phyloP scores from a whole-genome alignment of 2,329 filamentous ascomycete species.

The Venturia carpophila region DNA sequence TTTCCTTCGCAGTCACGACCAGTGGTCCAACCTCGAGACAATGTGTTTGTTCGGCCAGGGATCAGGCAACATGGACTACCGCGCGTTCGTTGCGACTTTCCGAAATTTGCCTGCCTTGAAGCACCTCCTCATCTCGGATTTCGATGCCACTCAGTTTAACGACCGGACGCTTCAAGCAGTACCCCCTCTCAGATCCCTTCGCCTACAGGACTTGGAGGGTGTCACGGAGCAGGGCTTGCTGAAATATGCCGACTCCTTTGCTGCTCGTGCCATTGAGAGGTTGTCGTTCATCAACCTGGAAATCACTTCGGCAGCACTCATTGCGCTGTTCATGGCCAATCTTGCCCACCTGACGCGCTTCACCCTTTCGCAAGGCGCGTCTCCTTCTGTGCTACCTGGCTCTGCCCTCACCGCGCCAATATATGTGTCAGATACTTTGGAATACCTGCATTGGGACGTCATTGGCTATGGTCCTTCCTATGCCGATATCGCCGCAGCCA shows the following conservation, averaged over 20 bases:
- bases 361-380: conserved; percentile 44
- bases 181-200: conserved; percentile 44
- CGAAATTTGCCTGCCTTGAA: conserved; percentile 45
- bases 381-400: conserved; percentile 38
- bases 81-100: conserved; percentile 47
- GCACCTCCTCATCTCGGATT: conserved; percentile 47
- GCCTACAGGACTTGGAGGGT: conserved; percentile 48
- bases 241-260: conserved; percentile 42
- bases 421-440: conserved; percentile 43
- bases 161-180: conserved; percentile 47
- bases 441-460: conserved; percentile 54
- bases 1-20: conserved; percentile 47
- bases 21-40: conserved; percentile 45
- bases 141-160: conserved; percentile 47
- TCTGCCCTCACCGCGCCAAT: conserved; percentile 33
- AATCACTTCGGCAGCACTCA: conserved; percentile 42
- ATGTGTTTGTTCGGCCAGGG: conserved; percentile 42
- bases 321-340: conserved; percentile 45
- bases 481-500: conserved; percentile 55
- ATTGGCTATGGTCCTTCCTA: conserved; percentile 49
- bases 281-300: conserved; percentile 48
- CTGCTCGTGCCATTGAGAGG: conserved; percentile 38
- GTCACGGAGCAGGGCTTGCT: conserved; percentile 49
- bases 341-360: conserved; percentile 42
- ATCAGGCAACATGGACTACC: conserved; percentile 41